Percentiles rank a stretch among this genome's conserved stretches.
phyloP scores from a whole-genome alignment of 345 rosid species.

The Raphanus sativus region DNA sequence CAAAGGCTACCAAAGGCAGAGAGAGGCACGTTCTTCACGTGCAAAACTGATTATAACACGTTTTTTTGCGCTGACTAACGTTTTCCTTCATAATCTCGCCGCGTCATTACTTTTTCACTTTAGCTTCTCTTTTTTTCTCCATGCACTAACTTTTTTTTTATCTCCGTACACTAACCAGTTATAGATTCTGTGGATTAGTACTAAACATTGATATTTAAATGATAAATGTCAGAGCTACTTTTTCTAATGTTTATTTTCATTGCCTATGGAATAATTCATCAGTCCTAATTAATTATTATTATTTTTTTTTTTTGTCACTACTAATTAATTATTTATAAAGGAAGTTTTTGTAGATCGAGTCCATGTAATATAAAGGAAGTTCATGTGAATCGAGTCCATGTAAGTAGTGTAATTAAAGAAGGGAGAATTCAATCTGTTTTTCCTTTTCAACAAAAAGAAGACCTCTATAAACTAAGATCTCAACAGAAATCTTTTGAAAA shows the following conservation, averaged over 20 bases:
- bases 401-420: background rate
- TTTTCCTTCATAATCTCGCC: background rate
- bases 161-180: background rate
- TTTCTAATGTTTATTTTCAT: too few species aligned
- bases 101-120: conserved; percentile 29
- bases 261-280: too few species aligned
- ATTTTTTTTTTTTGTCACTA: too few species aligned
- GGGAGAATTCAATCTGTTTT: background rate
- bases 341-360: background rate
- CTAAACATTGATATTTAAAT: background rate
- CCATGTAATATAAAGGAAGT: too few species aligned
- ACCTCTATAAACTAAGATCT: background rate
- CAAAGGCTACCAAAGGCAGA: conserved; percentile 15
- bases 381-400: background rate
- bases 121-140: background rate
- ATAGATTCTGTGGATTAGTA: conserved; percentile 13
- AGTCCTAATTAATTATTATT: too few species aligned
- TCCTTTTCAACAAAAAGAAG: background rate
- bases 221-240: background rate
- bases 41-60: conserved; percentile 23
- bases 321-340: too few species aligned
- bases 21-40: conserved; percentile 20
- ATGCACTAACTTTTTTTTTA: too few species aligned
- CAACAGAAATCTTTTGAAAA: background rate
- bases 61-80: conserved; percentile 24